phyloP scores from a whole-genome alignment of 805 yeast genomes.

The Komagataella populi region DNA sequence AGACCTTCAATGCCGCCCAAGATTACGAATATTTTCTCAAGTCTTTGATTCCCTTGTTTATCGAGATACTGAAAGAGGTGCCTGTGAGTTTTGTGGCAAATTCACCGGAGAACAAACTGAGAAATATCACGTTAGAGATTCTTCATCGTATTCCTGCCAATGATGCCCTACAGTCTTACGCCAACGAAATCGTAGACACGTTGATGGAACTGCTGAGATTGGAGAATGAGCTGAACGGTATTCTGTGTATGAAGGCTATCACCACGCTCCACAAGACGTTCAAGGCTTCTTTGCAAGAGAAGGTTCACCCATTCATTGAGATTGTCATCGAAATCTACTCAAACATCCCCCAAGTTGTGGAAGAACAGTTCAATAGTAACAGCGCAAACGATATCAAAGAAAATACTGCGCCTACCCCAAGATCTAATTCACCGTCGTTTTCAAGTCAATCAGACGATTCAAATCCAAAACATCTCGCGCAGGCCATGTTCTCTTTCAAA shows the following conservation, averaged over 20 bases:
- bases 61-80: slow-evolving; percentile 45
- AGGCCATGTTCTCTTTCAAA: slow-evolving; percentile 74
- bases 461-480: slow-evolving; percentile 36
- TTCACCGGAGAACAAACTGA: slow-evolving; percentile 63
- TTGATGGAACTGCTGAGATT: slow-evolving; percentile 45
- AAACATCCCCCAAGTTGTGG: slow-evolving; percentile 65
- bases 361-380: slow-evolving; percentile 42
- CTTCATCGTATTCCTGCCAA: slow-evolving; percentile 73
- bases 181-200: slow-evolving; percentile 42
- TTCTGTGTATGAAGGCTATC: slow-evolving; percentile 74
- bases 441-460: slow-evolving; percentile 26
- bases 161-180: slow-evolving; percentile 65
- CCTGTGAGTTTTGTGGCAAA: slow-evolving; percentile 59
- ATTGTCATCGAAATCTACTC: slow-evolving; percentile 65
- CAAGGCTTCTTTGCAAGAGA: slow-evolving; percentile 49
- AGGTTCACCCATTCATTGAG: slow-evolving; percentile 68
- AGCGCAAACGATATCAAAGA: slow-evolving; percentile 2
- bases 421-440: slow-evolving; percentile 27
- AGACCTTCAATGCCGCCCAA: slow-evolving; percentile 64
- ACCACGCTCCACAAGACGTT: slow-evolving; percentile 80
- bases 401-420: slow-evolving; percentile 17
- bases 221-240: slow-evolving; percentile 95
- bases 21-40: slow-evolving; percentile 72
- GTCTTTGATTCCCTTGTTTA: slow-evolving; percentile 56
- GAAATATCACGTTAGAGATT: slow-evolving; percentile 67